Base-by-base conservation (phyloP, 495 filamentous ascomycete species). In the Aspergillus ellipticus region DNA sequence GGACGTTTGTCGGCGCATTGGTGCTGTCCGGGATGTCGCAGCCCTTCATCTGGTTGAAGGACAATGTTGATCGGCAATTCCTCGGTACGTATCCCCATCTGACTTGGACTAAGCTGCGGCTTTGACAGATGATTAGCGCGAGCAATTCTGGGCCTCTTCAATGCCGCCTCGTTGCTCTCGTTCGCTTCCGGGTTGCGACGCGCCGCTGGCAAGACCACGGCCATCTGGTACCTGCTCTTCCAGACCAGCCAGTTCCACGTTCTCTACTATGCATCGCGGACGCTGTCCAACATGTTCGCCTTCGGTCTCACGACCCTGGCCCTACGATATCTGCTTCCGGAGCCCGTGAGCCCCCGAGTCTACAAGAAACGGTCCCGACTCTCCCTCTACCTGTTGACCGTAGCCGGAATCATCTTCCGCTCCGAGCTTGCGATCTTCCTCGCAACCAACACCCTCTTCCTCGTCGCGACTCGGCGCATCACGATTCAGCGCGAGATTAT, bases 201-300 rank as follows among this genome's bases (percentile, higher is more conserved):
- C 47, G 80, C 85, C 17, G 96, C 89, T 63, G 93, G 95, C 7
- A 73, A 72, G 33, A 73, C 75, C 8, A 79, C 87, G 3, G 89
- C 86, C 20, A 79, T 84, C 55, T 97, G 93, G 90, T 99, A 90
- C 68, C 68, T 87, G 6, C 55, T 94, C 49, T 79, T 97, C 31
- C 92, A 94, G 58, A 81, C 83, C 0, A 88, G 85, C 69, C 92
- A 96, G 66, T 97, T 99, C 66, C 94, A 97, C 74, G 71, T 96
- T 49, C 81, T 94, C 49, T 97, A 90, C 77, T 99, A 97, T 70
- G 90, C 95, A 15, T 95, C 90, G 7, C 79, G 95, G 51, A 90
- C 91, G 1, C 75, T 99, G 26, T 95, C 94, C 4, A 99, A 99
- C 66, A 96, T 94, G 84, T 97, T 97, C 68, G 94, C 94, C 45